These are phyloP conservation scores for Coniochaeta ligniaria DNA, from an alignment of 2,329 filamentous ascomycete species.

Conservation along the genomic window DNA sequence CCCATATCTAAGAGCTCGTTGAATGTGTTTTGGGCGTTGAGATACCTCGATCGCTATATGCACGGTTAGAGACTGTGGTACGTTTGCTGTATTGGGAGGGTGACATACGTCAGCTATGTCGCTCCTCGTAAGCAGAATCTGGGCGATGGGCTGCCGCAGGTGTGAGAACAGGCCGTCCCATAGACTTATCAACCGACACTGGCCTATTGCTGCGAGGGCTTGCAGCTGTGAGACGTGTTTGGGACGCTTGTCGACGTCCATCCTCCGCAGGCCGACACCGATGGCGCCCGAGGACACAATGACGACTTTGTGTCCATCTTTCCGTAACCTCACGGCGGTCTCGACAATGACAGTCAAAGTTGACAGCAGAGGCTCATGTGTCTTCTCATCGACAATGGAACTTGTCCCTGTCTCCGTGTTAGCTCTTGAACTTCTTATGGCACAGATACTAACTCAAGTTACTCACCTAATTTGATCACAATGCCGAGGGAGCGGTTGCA, in stretches of 20 bases:
- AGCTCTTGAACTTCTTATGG: not conserved
- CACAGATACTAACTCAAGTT: not conserved
- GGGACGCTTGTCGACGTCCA: slow-evolving; percentile 80
- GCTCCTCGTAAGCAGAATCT: slow-evolving; percentile 88
- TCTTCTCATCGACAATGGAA: slow-evolving; percentile 96
- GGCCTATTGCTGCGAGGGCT: slow-evolving; percentile 90
- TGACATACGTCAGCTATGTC: slow-evolving; percentile 89
- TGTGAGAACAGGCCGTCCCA: slow-evolving; percentile 93
- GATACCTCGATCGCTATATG: slow-evolving; percentile 73
- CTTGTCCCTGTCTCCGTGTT: slow-evolving; percentile 68
- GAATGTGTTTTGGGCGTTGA: slow-evolving; percentile 95
- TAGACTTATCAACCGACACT: slow-evolving; percentile 88
- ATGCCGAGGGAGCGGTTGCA: not conserved
- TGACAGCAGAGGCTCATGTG: slow-evolving; percentile 86
- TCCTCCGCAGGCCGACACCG: slow-evolving; percentile 82
- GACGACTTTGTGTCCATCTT: slow-evolving; percentile 90
- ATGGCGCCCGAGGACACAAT: slow-evolving; percentile 97
- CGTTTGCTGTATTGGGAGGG: too few relatives aligned
- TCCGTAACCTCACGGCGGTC: slow-evolving; percentile 77
- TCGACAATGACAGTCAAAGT: slow-evolving; percentile 90
- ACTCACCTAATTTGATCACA: slow-evolving; percentile 2
- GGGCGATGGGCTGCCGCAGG: slow-evolving; percentile 82
- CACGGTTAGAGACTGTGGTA: not conserved
- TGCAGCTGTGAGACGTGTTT: slow-evolving; percentile 88
- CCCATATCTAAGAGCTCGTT: slow-evolving; percentile 86